Percentiles rank a stretch among this genome's conserved stretches.
Conservation (phyloP, 2,329 filamentous ascomycete genomes). For the Salinomyces thailandicus region DNA sequence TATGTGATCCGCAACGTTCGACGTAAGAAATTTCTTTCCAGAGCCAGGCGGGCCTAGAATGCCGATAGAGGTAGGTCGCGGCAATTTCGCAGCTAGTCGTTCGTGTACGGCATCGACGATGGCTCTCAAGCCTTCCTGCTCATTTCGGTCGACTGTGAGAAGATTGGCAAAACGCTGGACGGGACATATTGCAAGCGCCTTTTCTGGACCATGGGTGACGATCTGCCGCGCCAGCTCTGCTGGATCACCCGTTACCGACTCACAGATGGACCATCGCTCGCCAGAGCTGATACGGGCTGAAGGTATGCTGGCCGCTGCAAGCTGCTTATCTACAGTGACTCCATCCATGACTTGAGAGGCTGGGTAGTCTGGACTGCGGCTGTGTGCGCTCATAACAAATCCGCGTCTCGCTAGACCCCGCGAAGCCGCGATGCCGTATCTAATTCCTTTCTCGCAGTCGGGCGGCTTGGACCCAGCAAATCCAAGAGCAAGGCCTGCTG, state of each 20-base stretch:
- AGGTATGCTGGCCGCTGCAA: slow-evolving; percentile 22
- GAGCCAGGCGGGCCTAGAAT: slow-evolving; percentile 22
- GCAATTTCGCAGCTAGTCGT: slow-evolving; percentile 14
- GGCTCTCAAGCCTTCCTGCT: slow-evolving; percentile 24
- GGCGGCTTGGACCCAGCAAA: slow-evolving; percentile 22
- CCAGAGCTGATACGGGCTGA: slow-evolving; percentile 24
- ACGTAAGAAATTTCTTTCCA: slow-evolving; percentile 25
- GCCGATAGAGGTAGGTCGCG: slow-evolving; percentile 23
- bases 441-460: slow-evolving; percentile 20
- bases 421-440: slow-evolving; percentile 21
- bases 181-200: slow-evolving; percentile 21
- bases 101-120: slow-evolving; percentile 22
- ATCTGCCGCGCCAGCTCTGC: slow-evolving; percentile 25
- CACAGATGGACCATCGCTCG: slow-evolving; percentile 26
- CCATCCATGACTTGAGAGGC: slow-evolving; percentile 16
- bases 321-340: slow-evolving; percentile 14
- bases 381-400: slow-evolving; percentile 16
- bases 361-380: slow-evolving; percentile 21
- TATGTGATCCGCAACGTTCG: slow-evolving; percentile 20
- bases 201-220: slow-evolving; percentile 21
- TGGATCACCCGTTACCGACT: slow-evolving; percentile 23
- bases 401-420: slow-evolving; percentile 17
- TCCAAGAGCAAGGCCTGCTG: slow-evolving; percentile 24
- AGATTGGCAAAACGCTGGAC: slow-evolving; percentile 19
- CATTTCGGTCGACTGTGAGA: slow-evolving; percentile 20